Percentiles rank a stretch among this genome's conserved stretches.
phyloP scores from a whole-genome alignment of 441 rosid genomes.

The Eruca vesicaria region DNA sequence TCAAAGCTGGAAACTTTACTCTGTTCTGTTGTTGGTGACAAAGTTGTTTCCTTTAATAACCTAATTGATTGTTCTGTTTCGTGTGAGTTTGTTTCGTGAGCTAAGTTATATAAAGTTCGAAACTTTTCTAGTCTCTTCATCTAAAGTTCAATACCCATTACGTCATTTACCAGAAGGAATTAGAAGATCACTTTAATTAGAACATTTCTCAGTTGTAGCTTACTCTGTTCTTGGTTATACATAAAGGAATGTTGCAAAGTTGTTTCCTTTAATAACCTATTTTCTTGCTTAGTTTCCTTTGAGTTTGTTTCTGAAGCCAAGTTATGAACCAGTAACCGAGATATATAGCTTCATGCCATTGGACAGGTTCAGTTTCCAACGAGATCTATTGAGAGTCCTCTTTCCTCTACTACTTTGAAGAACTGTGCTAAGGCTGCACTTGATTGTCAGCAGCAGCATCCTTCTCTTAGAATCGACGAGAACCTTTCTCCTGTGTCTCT shows the following conservation, averaged over 20 bases:
- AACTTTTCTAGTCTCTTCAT: background rate
- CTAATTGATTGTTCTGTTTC: background rate
- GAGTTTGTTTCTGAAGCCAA: background rate
- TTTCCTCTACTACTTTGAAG: slow-evolving; percentile 51
- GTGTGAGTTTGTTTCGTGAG: background rate
- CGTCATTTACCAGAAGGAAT: background rate
- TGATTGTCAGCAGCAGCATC: slow-evolving; percentile 60
- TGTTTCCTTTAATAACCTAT: background rate
- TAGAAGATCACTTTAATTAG: background rate
- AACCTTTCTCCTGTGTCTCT: slow-evolving; percentile 85
- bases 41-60: background rate
- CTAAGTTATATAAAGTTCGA: background rate
- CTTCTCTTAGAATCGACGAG: slow-evolving; percentile 67
- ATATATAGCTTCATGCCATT: background rate
- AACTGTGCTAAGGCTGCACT: slow-evolving; percentile 47
- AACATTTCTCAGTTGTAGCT: slow-evolving; percentile 1
- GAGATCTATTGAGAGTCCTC: slow-evolving; percentile 69
- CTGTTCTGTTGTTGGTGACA: background rate
- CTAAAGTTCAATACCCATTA: background rate
- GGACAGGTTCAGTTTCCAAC: slow-evolving; percentile 51
- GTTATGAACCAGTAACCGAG: background rate
- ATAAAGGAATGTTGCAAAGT: background rate
- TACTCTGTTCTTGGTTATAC: background rate
- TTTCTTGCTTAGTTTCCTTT: background rate
- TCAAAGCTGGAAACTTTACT: background rate